A percentile compares a stretch with the other conserved stretches of the same genome.
These are phyloP conservation scores for Sarcodon aspratus DNA, from an alignment of 768 basidiomycete genomes.

Conservation along the genomic window DNA sequence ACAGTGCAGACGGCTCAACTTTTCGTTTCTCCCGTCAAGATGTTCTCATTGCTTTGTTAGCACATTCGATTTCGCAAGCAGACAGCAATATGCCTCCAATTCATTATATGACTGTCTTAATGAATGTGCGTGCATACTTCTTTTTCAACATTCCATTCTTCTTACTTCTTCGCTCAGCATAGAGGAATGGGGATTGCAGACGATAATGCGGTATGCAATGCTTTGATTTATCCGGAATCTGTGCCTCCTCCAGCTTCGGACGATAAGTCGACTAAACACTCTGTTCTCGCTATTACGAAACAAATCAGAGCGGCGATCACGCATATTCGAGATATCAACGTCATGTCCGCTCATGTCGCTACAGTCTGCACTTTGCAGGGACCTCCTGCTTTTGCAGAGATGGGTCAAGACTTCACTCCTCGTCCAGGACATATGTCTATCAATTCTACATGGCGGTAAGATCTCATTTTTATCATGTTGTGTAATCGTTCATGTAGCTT, in stretches of 20 bases:
- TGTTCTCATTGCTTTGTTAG: neutral
- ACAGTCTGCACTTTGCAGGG: neutral
- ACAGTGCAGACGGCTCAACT: neutral
- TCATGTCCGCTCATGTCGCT: neutral
- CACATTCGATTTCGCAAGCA: neutral
- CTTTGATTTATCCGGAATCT: neutral
- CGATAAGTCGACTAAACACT: neutral
- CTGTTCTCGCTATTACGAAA: neutral
- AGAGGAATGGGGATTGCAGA: neutral
- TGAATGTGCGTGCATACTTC: neutral
- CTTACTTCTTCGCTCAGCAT: neutral
- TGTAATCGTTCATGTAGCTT: no score
- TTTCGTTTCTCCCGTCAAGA: neutral
- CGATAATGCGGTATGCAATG: neutral
- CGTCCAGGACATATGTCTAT: slow-evolving; percentile 1
- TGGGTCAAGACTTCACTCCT: slow-evolving; percentile 1
- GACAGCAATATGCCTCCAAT: neutral
- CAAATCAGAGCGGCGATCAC: neutral
- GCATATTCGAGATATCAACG: neutral
- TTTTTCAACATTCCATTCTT: neutral
- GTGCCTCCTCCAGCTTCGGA: neutral
- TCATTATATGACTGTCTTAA: neutral
- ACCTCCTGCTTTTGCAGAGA: neutral
- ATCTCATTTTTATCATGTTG: no score
- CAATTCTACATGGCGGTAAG: slow-evolving; percentile 5